Base-by-base conservation (phyloP, 2,329 filamentous ascomycete species). In the Fusarium sp. region DNA sequence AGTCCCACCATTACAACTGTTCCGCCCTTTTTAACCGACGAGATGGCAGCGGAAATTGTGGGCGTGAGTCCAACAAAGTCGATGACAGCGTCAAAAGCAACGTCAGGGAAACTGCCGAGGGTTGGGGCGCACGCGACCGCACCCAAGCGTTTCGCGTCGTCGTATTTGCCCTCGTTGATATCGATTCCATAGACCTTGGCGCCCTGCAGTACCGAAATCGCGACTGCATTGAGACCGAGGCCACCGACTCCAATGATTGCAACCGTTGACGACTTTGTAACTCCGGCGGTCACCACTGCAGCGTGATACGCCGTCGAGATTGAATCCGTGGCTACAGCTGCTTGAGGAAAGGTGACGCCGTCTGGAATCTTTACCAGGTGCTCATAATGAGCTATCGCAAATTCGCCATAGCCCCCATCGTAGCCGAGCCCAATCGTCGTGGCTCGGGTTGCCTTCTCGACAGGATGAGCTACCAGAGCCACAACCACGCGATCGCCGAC, bases 111-210 rank as follows among this genome's bases (percentile, higher is more conserved):
- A 40, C 35, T 38, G 1, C 18, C 35, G 31, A 67, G 65, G 18
- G 33, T 40, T 36, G 59, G 18, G 22, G 52, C 27, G 50, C 68
- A 70, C 2, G 47, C 60, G 25, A 65, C 31, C 1, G 60, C 65
- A 2, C 68, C 68, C 11, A 65, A n/a, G 14, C n/a, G 29, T 36
- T 65, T 60, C 5, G 65, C 65, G 3, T 60, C 35, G 7, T 68
- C 38, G 38, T 64, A 65, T 52, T 68, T 70, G 16, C 50, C 35
- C 45, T 68, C 65, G 31, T 70, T 60, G 7, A 70, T 16, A 36
- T 70, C 68, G 33, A 70, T 29, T 6, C 65, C 68, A 7, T 70
- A 70, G 25, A 70, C 65, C 33, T 70, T 61, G 10, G 68, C 68
- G 31, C 68, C 68, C 13, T 62, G 45, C 1, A 70, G 45, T 4